phyloP scores from a whole-genome alignment of 306 rosid species.

The Parietaria judaica region DNA sequence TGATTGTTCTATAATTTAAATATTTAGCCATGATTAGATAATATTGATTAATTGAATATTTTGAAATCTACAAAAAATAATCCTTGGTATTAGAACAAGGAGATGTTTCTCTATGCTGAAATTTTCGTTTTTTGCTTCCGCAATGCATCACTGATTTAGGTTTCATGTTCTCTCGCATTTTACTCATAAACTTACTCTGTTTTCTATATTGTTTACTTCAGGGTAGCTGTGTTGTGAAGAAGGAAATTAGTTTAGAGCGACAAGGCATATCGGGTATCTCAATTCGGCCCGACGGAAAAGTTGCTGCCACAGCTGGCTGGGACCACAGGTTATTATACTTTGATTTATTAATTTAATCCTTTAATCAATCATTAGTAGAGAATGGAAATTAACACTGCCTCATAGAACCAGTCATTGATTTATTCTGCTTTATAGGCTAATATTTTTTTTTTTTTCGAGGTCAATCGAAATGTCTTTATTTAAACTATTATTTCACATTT shows the following conservation, averaged over 20 bases:
- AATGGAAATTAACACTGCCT: too few species aligned
- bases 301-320: constrained; percentile 94
- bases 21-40: not conserved
- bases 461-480: too few species aligned
- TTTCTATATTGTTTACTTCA: constrained; percentile 12
- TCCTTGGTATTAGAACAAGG: not conserved
- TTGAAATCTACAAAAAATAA: too few species aligned
- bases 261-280: constrained; percentile 78
- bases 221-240: constrained; percentile 69
- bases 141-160: not conserved
- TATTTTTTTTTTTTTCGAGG: too few species aligned
- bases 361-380: too few species aligned
- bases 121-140: not conserved
- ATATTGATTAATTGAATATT: too few species aligned
- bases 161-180: not conserved
- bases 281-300: constrained; percentile 70
- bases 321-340: constrained; percentile 66
- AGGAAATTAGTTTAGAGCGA: constrained; percentile 71
- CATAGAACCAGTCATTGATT: too few species aligned
- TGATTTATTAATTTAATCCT: not conserved
- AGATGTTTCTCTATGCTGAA: too few species aligned
- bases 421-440: too few species aligned
- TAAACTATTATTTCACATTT: too few species aligned
- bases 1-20: not conserved
- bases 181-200: constrained; percentile 7